Conservation (phyloP, 2,329 filamentous ascomycete species). For the Stachybotrys chlorohalonatus region DNA sequence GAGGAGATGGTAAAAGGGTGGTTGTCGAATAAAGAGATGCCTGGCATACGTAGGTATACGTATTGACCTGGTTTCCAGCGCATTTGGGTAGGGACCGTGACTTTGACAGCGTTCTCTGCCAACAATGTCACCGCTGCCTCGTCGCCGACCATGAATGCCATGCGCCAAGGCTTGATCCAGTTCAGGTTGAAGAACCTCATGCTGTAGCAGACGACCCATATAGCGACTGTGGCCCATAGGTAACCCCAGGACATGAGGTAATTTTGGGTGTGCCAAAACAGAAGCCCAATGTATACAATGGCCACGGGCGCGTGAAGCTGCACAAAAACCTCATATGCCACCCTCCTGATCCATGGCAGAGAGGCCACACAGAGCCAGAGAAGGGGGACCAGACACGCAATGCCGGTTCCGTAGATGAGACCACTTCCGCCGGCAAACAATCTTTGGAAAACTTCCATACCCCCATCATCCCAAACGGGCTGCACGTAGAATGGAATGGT, state of each 20-base stretch:
- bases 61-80: slow-evolving; percentile 91
- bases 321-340: slow-evolving; percentile 81
- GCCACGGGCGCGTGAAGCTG: slow-evolving; percentile 74
- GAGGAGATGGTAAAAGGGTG: slow-evolving; percentile 95
- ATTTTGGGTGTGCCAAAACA: slow-evolving; percentile 96
- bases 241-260: slow-evolving; percentile 87
- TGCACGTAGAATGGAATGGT: slow-evolving; percentile 85
- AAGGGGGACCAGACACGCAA: slow-evolving; percentile 73
- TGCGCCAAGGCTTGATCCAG: slow-evolving; percentile 72
- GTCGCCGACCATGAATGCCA: slow-evolving; percentile 80
- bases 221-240: slow-evolving; percentile 68
- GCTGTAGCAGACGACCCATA: slow-evolving; percentile 69
- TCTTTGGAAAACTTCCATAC: slow-evolving; percentile 58
- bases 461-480: slow-evolving; percentile 74
- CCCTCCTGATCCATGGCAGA: slow-evolving; percentile 64
- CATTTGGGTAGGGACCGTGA: slow-evolving; percentile 89
- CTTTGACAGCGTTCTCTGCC: slow-evolving; percentile 88
- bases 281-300: slow-evolving; percentile 68
- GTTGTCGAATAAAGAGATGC: slow-evolving; percentile 82
- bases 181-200: slow-evolving; percentile 78
- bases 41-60: slow-evolving; percentile 88
- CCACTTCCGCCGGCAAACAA: slow-evolving; percentile 58
- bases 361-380: slow-evolving; percentile 79
- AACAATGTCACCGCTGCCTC: slow-evolving; percentile 84
- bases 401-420: slow-evolving; percentile 76